Conservation (phyloP, 441 rosid species). For the Breynia disticha region DNA sequence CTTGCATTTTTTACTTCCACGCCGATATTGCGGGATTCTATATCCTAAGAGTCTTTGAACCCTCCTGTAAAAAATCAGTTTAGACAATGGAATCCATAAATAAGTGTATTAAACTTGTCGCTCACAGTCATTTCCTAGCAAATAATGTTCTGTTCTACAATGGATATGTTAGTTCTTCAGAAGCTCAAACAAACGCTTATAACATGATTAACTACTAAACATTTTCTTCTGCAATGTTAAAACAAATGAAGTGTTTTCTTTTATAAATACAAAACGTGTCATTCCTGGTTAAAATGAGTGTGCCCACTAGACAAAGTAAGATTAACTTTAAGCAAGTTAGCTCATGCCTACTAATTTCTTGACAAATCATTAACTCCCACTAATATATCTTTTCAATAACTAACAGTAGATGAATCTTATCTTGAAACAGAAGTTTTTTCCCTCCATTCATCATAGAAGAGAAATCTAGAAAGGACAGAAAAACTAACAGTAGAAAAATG, state of each 20-base stretch:
- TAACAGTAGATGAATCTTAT: constrained; percentile 6
- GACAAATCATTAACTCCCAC: background rate
- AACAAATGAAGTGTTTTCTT: too few relatives aligned
- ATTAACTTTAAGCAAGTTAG: constrained; percentile 6
- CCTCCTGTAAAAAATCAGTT: constrained; percentile 23
- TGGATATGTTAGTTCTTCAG: too few relatives aligned
- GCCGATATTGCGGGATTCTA: constrained; percentile 2
- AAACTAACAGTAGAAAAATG: background rate
- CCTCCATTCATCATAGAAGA: constrained; percentile 1
- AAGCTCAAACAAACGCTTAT: too few relatives aligned
- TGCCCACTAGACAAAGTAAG: constrained; percentile 3
- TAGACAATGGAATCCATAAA: background rate
- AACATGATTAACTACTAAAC: too few relatives aligned
- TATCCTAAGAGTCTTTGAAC: constrained; percentile 22
- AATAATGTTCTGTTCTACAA: too few relatives aligned
- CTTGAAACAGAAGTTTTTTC: constrained; percentile 7
- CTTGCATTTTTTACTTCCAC: too few relatives aligned
- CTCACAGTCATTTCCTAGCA: background rate
- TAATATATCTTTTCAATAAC: background rate
- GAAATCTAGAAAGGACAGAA: too few relatives aligned
- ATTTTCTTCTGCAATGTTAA: too few relatives aligned
- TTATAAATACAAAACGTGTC: background rate
- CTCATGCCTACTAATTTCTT: constrained; percentile 1
- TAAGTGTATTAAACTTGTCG: background rate
- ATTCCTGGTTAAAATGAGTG: background rate